Base-by-base conservation (phyloP, 768 basidiomycete genomes). In the Auricularia sp. region DNA sequence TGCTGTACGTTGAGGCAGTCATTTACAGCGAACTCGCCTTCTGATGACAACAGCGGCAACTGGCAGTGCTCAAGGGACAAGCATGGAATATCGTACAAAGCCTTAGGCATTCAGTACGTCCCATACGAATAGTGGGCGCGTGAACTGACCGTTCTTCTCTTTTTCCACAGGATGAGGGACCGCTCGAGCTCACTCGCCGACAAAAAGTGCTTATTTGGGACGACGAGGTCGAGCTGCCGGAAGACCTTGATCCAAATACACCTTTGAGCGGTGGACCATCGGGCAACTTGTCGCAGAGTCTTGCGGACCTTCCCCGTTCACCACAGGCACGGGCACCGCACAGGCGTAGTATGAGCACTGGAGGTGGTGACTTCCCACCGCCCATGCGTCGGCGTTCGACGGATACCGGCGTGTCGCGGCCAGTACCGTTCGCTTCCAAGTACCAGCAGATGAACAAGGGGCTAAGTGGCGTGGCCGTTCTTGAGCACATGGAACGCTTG, bases 1-100 rank as follows among this genome's bases (percentile, higher is more conserved):
- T 44, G 62, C 64, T 61, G 34, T 62, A 61, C 63, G 45, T 36
- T 35, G n/a, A 29, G 29, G 29, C 29, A 29, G 29, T 29, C 29
- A 29, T 29, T 29, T 29, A 29, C 29, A 29, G 29, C 2, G 29
- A 29, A 29, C 29, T 29, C 29, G 29, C 29, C 29, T 29, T 29
- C 10, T 54, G 63, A 45, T n/a, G 10, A 59, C 63, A 62, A 54
- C 71, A 90, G 88, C 81, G 88, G 66, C 94, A 96, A 81, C 75
- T 95, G 64, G 88, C 92, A n/a, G 92, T 96, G 3, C 88, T 96
- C 66, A 95, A 95, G 76, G 93, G 92, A 13, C 93, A 95, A 73
- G 93, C 90, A 51, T 92, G 88, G 84, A 94, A 94, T 69, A 88
- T 95, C 44, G 82, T 94, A 2, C 89, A 94, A 72, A 92, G 90